These are phyloP conservation scores for Leccinum pellstonianum DNA, from an alignment of 768 basidiomycete genomes.

Conservation along the genomic window DNA sequence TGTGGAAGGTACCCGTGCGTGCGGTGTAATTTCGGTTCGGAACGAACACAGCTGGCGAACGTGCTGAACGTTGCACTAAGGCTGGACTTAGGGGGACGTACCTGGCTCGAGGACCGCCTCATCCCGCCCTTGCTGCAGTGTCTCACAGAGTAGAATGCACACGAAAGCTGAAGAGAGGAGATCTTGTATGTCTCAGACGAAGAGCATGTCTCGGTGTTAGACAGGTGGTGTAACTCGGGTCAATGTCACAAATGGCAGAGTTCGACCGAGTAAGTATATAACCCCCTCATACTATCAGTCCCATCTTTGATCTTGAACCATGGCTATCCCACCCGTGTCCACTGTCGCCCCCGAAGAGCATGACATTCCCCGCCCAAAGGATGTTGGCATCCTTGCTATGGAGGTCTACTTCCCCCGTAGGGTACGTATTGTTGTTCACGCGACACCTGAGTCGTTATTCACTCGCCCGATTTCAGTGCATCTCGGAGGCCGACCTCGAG, in stretches of 20 bases:
- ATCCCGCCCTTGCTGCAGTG: background rate
- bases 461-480: constrained; percentile 57
- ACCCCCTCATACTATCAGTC: constrained; percentile 3
- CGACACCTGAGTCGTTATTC: constrained; percentile 8
- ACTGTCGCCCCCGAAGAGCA: constrained; percentile 10
- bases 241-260: background rate
- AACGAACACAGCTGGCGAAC: background rate
- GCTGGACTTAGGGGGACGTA: background rate
- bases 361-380: constrained; percentile 64
- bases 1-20: too few species aligned
- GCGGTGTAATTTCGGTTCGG: background rate
- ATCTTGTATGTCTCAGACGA: constrained; percentile 6
- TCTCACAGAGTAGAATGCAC: background rate
- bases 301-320: constrained; percentile 4
- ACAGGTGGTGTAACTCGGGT: background rate
- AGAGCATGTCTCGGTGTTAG: background rate
- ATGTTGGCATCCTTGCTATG: constrained; percentile 91
- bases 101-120: background rate
- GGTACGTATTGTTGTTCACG: constrained; percentile 44
- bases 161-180: background rate
- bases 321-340: constrained; percentile 26
- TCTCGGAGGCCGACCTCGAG: constrained; percentile 94
- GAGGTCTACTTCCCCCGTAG: constrained; percentile 95
- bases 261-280: constrained; percentile 21
- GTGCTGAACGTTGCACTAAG: background rate